Base-by-base conservation (phyloP, 768 basidiomycete species). In the Pleurotus citrinopileatus region DNA sequence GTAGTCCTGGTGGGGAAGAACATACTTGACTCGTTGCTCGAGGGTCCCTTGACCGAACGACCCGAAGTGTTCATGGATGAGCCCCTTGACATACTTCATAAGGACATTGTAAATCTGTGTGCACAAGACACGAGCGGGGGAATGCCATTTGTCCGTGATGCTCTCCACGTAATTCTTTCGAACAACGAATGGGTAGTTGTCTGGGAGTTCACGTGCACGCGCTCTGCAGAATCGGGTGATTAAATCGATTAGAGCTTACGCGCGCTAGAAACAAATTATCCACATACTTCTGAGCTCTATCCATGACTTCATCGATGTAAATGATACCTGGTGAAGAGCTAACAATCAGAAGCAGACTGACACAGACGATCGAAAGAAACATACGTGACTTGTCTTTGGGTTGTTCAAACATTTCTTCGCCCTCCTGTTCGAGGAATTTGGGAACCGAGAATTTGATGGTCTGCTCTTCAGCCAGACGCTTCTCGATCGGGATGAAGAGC, bases 201-300 rank as follows among this genome's bases (percentile, higher is more conserved):
- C 83, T 0, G 87, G 87, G 0, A 90, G 74, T 59, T 90, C 87
- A 1, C 89, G 80, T 0, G 87, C 84, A 3, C 83, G 76, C 1
- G 88, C 80, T 19, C 89, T 91, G 53, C 10, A 36, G 27, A 48
- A 37, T 13, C 23, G 48, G 26, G 28, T n/a, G n/a, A n/a, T n/a
- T n/a, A n/a, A n/a, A n/a, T n/a, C n/a, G n/a, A n/a, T n/a, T n/a
- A n/a, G n/a, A n/a, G n/a, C n/a, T n/a, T n/a, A n/a, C n/a, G n/a
- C n/a, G n/a, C n/a, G n/a, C n/a, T n/a, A n/a, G n/a, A n/a, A n/a
- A n/a, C n/a, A n/a, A n/a, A n/a, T n/a, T 32, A 10, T 51, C 6
- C 48, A 68, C 80, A 20, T 61, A 86, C 86, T 68, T 60, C 23
- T 73, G 61, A 0, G 81, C 82, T 2, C 67, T 65, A 9, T 67